Evolutionary conservation across 2,329 filamentous ascomycete species (phyloP), one percentile per base, ranked within the genome.

Genomic region (Ceratocystis huliohia): DNA sequence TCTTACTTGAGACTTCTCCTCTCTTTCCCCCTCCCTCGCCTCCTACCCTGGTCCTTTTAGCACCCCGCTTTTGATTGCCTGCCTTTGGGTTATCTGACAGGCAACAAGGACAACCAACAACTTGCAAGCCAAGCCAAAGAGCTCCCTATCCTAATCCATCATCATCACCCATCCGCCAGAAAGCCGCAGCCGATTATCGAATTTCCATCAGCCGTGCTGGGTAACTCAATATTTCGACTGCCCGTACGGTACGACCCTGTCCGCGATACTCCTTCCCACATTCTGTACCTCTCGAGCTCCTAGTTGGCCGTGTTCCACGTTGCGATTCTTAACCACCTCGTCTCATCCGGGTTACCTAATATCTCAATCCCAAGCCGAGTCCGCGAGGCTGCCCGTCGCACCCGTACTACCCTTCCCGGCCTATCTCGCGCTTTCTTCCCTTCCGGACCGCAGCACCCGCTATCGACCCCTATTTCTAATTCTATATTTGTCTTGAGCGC

Each of bases 31-130:
- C 61, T 45, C 61, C n/a, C 25, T 41, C 61, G 8, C 48, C 46
- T 25, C 22, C 22, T 37, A 59, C 53, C 53, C 53, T 59, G 25
- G 53, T 59, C 53, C 13, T 17, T 33, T 37, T 33, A 59, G 28
- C 53, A 59, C 53, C 53, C 53, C 53, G 53, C 53, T 59, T 41
- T 59, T 59, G 53, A 59, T 59, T 59, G 53, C 28, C 10, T 59
- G 53, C 28, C 10, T 59, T 33, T 30, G 28, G 53, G 53, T 59
- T 59, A 59, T 25, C 25, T 59, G 28, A 30, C 53, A 17, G 53
- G 15, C 50, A 56, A 17, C 53, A 57, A 33, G 22, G 30, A 57
- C 22, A 57, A 33, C 25, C 22, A 57, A 33, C 25, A 59, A 59
- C n/a, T 17, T 17, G 17, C 53, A 15, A 33, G 28, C 28, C 53